phyloP scores from a whole-genome alignment of 306 rosid genomes.

The Cicer cuneatum region DNA sequence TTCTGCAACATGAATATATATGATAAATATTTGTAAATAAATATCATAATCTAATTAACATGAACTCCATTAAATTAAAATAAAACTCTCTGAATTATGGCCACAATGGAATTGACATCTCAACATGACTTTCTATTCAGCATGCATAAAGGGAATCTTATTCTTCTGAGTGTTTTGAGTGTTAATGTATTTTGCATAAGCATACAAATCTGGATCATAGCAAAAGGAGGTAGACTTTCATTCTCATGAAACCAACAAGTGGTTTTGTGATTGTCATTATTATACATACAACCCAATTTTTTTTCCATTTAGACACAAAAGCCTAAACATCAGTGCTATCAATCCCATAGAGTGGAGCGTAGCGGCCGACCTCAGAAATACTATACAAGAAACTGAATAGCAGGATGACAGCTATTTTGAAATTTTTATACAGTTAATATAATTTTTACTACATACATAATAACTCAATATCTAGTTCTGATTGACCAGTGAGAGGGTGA shows the following conservation, averaged over 20 bases:
- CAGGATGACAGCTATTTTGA: background rate
- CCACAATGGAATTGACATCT: conserved; percentile 24
- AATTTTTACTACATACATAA: background rate
- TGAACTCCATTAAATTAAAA: conserved; percentile 24
- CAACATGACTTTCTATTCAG: conserved; percentile 3
- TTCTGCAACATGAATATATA: conserved; percentile 59
- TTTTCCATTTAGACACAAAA: background rate
- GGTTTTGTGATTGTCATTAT: background rate
- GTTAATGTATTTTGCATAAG: conserved; percentile 15
- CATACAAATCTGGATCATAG: conserved; percentile 3
- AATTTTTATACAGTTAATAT: too few species aligned
- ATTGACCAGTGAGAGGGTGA: background rate
- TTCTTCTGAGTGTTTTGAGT: background rate
- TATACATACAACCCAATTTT: background rate
- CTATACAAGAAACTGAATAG: background rate
- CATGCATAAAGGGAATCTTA: background rate
- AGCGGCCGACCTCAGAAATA: background rate
- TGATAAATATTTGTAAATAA: conserved; percentile 33
- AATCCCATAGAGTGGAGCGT: background rate
- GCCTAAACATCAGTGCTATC: background rate
- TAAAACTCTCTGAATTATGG: too few species aligned
- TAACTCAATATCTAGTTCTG: background rate
- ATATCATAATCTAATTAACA: conserved; percentile 8
- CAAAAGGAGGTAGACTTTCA: conserved; percentile 2
- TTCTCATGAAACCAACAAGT: conserved; percentile 3